Conservation (phyloP, 306 rosid genomes). For the Gynostemma pentaphyllum region DNA sequence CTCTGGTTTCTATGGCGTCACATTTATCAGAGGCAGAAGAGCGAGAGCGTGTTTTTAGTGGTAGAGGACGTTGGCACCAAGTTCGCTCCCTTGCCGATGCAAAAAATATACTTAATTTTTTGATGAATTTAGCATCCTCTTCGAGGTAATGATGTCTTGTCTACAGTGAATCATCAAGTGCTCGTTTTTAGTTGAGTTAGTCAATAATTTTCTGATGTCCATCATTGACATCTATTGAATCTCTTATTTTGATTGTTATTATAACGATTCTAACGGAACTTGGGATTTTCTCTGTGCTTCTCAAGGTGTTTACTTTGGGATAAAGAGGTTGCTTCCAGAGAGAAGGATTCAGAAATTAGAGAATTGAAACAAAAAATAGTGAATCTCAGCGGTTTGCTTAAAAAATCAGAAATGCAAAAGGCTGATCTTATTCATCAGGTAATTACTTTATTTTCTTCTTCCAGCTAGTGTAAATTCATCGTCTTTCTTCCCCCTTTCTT, state of each 20-base stretch:
- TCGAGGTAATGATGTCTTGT: conserved; percentile 46
- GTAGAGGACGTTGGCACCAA: conserved; percentile 96
- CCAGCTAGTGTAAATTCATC: neutral
- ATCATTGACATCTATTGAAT: neutral
- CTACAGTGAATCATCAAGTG: neutral
- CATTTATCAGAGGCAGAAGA: conserved; percentile 96
- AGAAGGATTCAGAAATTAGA: conserved; percentile 60
- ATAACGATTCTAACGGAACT: neutral
- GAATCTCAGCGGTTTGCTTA: conserved; percentile 34
- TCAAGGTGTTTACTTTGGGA: conserved; percentile 60
- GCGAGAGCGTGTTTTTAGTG: conserved; percentile 70
- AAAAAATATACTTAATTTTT: conserved; percentile 75
- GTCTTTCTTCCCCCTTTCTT: neutral
- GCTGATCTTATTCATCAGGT: conserved; percentile 57
- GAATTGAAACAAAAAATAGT: conserved; percentile 75
- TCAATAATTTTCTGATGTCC: neutral
- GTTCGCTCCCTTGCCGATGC: conserved; percentile 86
- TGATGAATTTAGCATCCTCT: conserved; percentile 79
- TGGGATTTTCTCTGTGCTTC: neutral
- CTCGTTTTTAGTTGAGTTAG: neutral
- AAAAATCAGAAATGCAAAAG: conserved; percentile 51
- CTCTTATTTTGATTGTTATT: too few relatives aligned
- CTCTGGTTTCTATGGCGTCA: conserved; percentile 84
- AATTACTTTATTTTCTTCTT: conserved; percentile 25
- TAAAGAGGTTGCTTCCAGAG: conserved; percentile 53